phyloP scores from a whole-genome alignment of 352 stramenopile species.

The Phytophthora sp. region DNA sequence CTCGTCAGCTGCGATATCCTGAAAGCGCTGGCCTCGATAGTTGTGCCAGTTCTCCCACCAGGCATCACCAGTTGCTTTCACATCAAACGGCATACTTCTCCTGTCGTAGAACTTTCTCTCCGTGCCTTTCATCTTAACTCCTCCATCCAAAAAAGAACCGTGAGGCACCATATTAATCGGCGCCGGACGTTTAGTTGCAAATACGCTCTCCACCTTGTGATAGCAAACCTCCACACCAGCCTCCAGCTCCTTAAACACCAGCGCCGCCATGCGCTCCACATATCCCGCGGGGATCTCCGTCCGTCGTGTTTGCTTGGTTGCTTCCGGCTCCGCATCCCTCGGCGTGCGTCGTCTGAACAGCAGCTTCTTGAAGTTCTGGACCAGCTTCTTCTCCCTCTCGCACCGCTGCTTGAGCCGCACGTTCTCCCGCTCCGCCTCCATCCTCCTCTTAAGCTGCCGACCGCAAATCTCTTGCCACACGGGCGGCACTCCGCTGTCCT shows the following conservation, averaged over 20 bases:
- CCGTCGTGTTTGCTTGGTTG: slow-evolving; percentile 15
- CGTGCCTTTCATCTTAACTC: slow-evolving; percentile 17
- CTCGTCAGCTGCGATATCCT: slow-evolving; percentile 45
- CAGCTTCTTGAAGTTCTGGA: slow-evolving; percentile 33
- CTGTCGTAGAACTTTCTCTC: slow-evolving; percentile 44
- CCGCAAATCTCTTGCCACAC: slow-evolving; percentile 38
- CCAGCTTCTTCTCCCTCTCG: slow-evolving; percentile 34
- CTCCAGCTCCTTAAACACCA: slow-evolving; percentile 36
- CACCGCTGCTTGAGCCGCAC: slow-evolving; percentile 31
- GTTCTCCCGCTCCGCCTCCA: slow-evolving; percentile 35
- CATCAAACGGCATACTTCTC: slow-evolving; percentile 38
- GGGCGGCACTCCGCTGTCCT: slow-evolving; percentile 6
- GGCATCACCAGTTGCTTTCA: slow-evolving; percentile 32
- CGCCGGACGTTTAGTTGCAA: slow-evolving; percentile 22
- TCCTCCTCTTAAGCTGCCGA: slow-evolving; percentile 13
- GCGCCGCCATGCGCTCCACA: slow-evolving; percentile 20
- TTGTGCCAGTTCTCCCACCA: slow-evolving; percentile 46
- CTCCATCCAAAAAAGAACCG: slow-evolving; percentile 26
- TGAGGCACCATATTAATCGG: slow-evolving; percentile 6
- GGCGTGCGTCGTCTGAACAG: slow-evolving; percentile 14
- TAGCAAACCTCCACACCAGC: slow-evolving; percentile 42
- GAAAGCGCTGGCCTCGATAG: slow-evolving; percentile 24
- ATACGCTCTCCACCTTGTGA: slow-evolving; percentile 30
- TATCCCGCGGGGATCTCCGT: slow-evolving; percentile 21
- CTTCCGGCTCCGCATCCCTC: background rate